These are phyloP conservation scores for Aureobasidium sp. DNA, from an alignment of 2,329 filamentous ascomycete species.

Conservation along the genomic window DNA sequence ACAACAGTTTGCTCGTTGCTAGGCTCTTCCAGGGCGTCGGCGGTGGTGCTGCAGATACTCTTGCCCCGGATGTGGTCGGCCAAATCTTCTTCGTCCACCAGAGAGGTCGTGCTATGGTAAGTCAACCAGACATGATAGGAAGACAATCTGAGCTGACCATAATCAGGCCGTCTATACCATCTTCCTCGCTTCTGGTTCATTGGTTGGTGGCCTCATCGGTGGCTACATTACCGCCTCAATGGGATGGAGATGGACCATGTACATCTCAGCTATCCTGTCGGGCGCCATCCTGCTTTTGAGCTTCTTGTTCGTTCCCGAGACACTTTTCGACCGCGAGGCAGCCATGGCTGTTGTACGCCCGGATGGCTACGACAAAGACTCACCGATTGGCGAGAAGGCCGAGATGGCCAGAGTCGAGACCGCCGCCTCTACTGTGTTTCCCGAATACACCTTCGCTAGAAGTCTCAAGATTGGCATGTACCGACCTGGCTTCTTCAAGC, in stretches of 20 bases:
- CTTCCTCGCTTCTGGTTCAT: conserved; percentile 29
- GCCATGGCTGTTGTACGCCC: conserved; percentile 13
- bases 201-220: conserved; percentile 30
- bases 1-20: conserved; percentile 29
- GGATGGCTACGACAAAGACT: conserved; percentile 13
- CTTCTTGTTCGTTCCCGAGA: conserved; percentile 32
- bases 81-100: conserved; percentile 34
- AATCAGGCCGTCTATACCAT: conserved; percentile 32
- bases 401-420: conserved; percentile 18
- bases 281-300: conserved; percentile 25
- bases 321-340: conserved; percentile 28
- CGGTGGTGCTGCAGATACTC: conserved; percentile 30
- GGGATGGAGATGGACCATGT: conserved; percentile 32
- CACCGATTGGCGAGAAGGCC: conserved; percentile 17
- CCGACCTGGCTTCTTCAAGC: conserved; percentile 24
- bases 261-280: conserved; percentile 30
- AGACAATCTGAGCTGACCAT: conserved; percentile 10
- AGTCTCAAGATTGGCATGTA: conserved; percentile 30
- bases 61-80: conserved; percentile 32
- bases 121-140: conserved; percentile 16
- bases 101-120: conserved; percentile 5
- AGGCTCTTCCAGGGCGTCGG: conserved; percentile 30
- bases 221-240: conserved; percentile 31
- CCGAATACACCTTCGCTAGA: conserved; percentile 24
- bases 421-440: conserved; percentile 10